Percentiles rank a stretch among this genome's conserved stretches.
These are phyloP conservation scores for Fraxinus angustifolia DNA, from an alignment of 305 asterid genomes.

Conservation along the genomic window DNA sequence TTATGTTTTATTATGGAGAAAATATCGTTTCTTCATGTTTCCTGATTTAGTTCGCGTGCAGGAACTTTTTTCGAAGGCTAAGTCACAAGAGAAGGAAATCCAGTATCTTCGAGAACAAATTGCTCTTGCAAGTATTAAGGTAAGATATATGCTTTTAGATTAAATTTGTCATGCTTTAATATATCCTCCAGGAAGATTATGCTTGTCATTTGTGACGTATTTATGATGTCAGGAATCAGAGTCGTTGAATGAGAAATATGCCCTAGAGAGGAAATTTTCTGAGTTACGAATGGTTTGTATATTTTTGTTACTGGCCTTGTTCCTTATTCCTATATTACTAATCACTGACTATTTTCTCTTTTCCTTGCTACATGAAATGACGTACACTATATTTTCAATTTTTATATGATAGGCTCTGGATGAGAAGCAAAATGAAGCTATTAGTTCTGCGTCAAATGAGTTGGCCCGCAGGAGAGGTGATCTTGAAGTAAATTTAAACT, in stretches of 20 bases:
- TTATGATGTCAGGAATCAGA: conserved; percentile 65
- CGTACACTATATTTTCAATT: conserved; percentile 5
- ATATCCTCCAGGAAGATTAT: conserved; percentile 19
- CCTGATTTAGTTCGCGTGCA: conserved; percentile 24
- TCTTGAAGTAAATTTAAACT: conserved; percentile 85
- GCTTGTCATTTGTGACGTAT: conserved; percentile 26
- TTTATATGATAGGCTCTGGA: conserved; percentile 69
- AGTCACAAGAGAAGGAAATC: conserved; percentile 74
- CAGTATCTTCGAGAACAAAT: conserved; percentile 67
- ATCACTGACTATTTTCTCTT: not conserved
- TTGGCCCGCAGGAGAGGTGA: conserved; percentile 84
- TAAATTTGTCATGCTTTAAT: not conserved
- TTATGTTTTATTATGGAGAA: conserved; percentile 22
- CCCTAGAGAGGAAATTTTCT: conserved; percentile 73
- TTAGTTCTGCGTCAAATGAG: conserved; percentile 78
- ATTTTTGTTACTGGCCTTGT: conserved; percentile 20
- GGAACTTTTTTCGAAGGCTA: conserved; percentile 68
- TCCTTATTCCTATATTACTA: conserved; percentile 17
- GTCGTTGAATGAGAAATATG: conserved; percentile 72
- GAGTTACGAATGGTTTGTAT: conserved; percentile 81
- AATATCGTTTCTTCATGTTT: conserved; percentile 3
- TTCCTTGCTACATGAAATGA: conserved; percentile 13
- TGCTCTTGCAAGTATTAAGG: conserved; percentile 81
- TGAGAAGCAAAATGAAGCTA: conserved; percentile 87
- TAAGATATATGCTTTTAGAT: conserved; percentile 32